Base-by-base conservation (phyloP, 1,139 yeast species). In the Meyerozyma athensensis region DNA sequence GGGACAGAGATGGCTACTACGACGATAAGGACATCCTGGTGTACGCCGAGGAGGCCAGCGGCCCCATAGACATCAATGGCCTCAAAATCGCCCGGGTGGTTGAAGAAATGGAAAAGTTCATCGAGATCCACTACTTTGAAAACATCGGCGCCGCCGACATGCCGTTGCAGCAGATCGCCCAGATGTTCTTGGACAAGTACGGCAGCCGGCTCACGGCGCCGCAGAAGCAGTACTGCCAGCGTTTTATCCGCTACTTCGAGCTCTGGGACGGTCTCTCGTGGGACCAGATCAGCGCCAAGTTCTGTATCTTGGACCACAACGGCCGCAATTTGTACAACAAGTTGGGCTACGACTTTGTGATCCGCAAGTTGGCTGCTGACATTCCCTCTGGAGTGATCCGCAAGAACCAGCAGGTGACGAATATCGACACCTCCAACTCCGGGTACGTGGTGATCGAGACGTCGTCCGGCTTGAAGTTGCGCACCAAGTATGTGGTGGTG, bases 211-310 rank as follows among this genome's bases (percentile, higher is more conserved):
- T 85, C 28, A 70, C 81, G 0, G 58, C 58, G 12, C 70, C 64
- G 3, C 92, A 85, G 52, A 65, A 66, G 21, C 53, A 55, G 26
- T 66, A 68, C 43, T 70, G 79, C 14, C 71, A 76, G 2, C 76
- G 77, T 43, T 54, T 72, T 43, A 58, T 75, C 26, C 61, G 95
- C 45, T 68, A 68, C 42, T 54, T 77, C 40, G 96, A 87, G 54
- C 61, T 82, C 26, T 86, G 95, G 92, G 85, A 79, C 53, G 96
- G 95, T 0, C 64, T 81, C 19, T 68, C 81, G 19, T 79, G 87
- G 78, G 75, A 74, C 30, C 53, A 59, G 23, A 68, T 82, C 48
- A 83, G 95, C 51, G 81, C 84, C 4, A 81, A 80, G 49, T 81
- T 75, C 49, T 72, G 86, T 1, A 59, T 72, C 10, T 72, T 80